Base-by-base conservation (phyloP, 1,284 basidiomycete species). In the Malassezia caprae region DNA sequence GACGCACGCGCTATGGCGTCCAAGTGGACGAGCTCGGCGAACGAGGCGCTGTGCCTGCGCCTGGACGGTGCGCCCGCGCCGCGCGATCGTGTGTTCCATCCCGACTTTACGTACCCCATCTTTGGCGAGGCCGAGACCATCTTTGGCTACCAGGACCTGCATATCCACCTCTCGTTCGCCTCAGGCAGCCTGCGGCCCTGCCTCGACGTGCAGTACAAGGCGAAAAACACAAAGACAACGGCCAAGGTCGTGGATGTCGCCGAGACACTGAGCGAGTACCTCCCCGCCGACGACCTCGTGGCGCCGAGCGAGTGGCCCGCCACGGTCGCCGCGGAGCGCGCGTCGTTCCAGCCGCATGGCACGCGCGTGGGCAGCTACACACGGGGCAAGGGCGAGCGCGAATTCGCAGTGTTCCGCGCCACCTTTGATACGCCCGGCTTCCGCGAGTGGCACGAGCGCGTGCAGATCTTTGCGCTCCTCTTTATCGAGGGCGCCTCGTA, bases 121-220 rank as follows among this genome's bases (percentile, higher is more conserved):
- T 96, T 86, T 72, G 93, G 93, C 49, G 88, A 96, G 68, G 87
- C 93, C 53, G 90, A 98, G 78, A 91, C 85, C 76, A 86, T 98
- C 64, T 98, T 93, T 75, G 93, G 93, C 2, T 98, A 96, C 77
- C 80, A 67, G 78, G 96, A 51, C 31, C 58, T 72, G 8, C 39
- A 53, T n/a, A 66, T 73, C 43, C 70, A 85, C 86, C 79, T 96
- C 44, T 81, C 83, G 61, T 86, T 96, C 72, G 81, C 90, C 0
- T 94, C 90, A 0, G 90, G 89, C 3, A 89, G 86, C 10, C 79
- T 98, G 46, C 78, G 78, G 21, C 84, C 70, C 21, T 44, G 56
- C 12, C 51, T 74, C 10, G 47, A 58, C 24, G 58, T 74, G 41
- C 44, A 57, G 26, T 73, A 71, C 53, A 42, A 48, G 15, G 59